phyloP scores from a whole-genome alignment of 2,329 filamentous ascomycete genomes.

The Arthrobotrys musiformis region DNA sequence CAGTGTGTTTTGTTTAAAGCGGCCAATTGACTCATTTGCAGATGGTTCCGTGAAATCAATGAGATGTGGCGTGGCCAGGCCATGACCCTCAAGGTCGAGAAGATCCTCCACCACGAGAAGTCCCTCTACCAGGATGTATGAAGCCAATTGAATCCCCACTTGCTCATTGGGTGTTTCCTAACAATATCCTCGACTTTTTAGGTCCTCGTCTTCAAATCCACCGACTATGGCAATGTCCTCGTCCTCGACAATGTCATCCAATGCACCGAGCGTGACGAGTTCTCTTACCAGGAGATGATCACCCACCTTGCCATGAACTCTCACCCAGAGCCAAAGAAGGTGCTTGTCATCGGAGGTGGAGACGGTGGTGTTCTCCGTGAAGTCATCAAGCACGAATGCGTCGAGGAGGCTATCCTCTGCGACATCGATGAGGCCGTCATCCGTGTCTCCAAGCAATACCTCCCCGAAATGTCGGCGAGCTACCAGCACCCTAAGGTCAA shows the following conservation, averaged over 20 bases:
- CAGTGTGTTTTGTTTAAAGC: not conserved
- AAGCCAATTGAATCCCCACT: not conserved
- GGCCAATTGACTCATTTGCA: slow-evolving; percentile 33
- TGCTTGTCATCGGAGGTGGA: slow-evolving; percentile 96
- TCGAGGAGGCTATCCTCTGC: slow-evolving; percentile 95
- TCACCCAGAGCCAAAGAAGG: slow-evolving; percentile 97
- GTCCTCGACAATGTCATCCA: slow-evolving; percentile 99
- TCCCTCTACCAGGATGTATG: slow-evolving; percentile 91
- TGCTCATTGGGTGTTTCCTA: not conserved
- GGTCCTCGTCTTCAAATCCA: slow-evolving; percentile 96
- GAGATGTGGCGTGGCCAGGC: slow-evolving; percentile 99
- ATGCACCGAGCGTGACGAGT: slow-evolving; percentile 98
- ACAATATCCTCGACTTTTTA: not conserved
- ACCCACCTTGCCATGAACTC: slow-evolving; percentile 98
- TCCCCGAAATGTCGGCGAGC: slow-evolving; percentile 90
- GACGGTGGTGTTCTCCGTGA: slow-evolving; percentile 97
- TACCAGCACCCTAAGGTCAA: slow-evolving; percentile 94
- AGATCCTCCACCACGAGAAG: slow-evolving; percentile 99
- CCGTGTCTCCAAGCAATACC: slow-evolving; percentile 97
- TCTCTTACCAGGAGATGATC: slow-evolving; percentile 99
- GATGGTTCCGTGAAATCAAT: slow-evolving; percentile 98
- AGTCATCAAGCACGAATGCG: slow-evolving; percentile 97
- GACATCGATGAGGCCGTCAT: slow-evolving; percentile 99
- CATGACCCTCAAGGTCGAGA: slow-evolving; percentile 97
- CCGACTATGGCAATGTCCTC: slow-evolving; percentile 93